phyloP scores from a whole-genome alignment of 306 rosid species.

The Cucurbita maxima region DNA sequence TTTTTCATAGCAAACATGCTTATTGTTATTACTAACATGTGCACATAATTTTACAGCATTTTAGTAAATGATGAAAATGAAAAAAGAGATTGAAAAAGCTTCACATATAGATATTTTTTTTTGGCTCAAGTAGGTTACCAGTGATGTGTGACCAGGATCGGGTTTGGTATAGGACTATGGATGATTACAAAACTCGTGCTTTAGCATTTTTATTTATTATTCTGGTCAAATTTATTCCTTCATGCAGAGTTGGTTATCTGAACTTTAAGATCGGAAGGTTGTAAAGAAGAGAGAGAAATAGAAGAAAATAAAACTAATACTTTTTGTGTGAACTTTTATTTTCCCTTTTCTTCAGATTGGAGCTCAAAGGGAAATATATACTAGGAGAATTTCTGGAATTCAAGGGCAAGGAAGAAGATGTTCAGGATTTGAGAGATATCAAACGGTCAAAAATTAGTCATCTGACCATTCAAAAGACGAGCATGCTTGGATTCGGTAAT shows the following conservation, averaged over 20 bases:
- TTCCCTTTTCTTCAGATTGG: conserved; percentile 42
- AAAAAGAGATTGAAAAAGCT: neutral
- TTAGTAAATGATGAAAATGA: neutral
- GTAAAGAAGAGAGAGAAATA: neutral
- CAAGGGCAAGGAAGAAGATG: conserved; percentile 76
- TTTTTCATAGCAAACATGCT: neutral
- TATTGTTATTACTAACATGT: neutral
- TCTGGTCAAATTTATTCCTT: neutral
- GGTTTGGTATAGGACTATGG: neutral
- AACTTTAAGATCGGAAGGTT: neutral
- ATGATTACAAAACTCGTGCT: neutral
- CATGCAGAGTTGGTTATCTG: neutral
- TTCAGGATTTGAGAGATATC: conserved; percentile 40
- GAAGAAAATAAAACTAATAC: neutral
- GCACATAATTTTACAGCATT: neutral
- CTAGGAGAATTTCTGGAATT: conserved; percentile 88
- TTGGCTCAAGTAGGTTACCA: neutral
- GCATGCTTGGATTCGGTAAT: conserved; percentile 95
- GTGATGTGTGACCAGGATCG: neutral
- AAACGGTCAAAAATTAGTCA: conserved; percentile 71
- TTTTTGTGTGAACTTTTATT: neutral
- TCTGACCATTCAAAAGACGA: conserved; percentile 53
- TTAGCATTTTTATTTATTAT: neutral
- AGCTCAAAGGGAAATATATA: conserved; percentile 58
- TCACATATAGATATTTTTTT: neutral